Conservation (phyloP, 2,329 filamentous ascomycete species). For the Talaromyces sp. region DNA sequence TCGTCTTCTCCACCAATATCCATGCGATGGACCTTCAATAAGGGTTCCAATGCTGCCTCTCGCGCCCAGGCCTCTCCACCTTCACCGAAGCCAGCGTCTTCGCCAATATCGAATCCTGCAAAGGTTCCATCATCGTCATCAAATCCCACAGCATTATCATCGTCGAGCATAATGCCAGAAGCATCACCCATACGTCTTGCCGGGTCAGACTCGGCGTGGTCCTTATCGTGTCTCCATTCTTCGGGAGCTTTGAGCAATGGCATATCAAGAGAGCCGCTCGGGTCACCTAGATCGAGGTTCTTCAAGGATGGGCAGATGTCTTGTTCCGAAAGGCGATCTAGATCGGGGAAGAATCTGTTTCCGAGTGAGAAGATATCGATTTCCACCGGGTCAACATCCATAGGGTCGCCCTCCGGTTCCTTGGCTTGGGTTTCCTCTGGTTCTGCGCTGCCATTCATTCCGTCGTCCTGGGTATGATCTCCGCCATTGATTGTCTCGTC, state of each 20-base stretch:
- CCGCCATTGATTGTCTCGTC: slow-evolving; percentile 49
- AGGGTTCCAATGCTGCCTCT: slow-evolving; percentile 80
- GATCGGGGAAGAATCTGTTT: slow-evolving; percentile 79
- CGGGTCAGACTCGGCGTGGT: slow-evolving; percentile 44
- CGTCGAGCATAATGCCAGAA: slow-evolving; percentile 80
- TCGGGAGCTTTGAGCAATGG: slow-evolving; percentile 88
- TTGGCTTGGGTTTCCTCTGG: slow-evolving; percentile 41
- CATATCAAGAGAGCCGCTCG: slow-evolving; percentile 79
- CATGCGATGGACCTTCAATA: slow-evolving; percentile 70
- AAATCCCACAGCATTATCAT: slow-evolving; percentile 78
- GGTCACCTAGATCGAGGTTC: slow-evolving; percentile 84
- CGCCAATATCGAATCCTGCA: slow-evolving; percentile 65
- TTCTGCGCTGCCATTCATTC: slow-evolving; percentile 43
- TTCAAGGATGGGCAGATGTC: slow-evolving; percentile 95
- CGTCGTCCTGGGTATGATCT: slow-evolving; percentile 31
- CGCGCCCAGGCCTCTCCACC: slow-evolving; percentile 94
- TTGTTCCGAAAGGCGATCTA: slow-evolving; percentile 72
- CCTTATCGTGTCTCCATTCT: slow-evolving; percentile 72
- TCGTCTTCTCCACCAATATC: slow-evolving; percentile 53
- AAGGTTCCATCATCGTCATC: slow-evolving; percentile 71
- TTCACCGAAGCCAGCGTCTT: slow-evolving; percentile 79
- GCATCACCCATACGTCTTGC: slow-evolving; percentile 60
- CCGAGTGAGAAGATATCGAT: slow-evolving; percentile 76
- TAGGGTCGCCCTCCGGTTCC: slow-evolving; percentile 49
- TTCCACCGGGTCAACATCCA: slow-evolving; percentile 60